Percentiles rank a stretch among this genome's conserved stretches.
Evolutionary conservation across 1,139 yeast genomes (phyloP).

Genomic region (Debaryomycetaceae sp.): DNA sequence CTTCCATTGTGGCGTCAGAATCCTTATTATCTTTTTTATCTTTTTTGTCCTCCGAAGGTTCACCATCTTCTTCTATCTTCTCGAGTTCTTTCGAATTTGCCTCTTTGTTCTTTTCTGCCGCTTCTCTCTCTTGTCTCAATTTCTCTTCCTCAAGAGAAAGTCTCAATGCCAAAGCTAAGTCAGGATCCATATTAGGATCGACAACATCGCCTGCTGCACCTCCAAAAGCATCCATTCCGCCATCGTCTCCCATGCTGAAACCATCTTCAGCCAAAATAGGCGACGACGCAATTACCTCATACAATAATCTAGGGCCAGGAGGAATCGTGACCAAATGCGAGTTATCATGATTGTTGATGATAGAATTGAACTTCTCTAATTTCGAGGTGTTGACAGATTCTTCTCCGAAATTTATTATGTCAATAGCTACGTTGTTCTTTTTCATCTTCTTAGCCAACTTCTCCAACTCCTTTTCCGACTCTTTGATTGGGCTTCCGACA

Average conservation of each 20-base stretch:
- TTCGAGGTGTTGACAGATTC: slow-evolving; percentile 72
- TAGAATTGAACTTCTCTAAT: slow-evolving; percentile 76
- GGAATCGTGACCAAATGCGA: slow-evolving; percentile 85
- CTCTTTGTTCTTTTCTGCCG: slow-evolving; percentile 30
- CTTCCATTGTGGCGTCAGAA: slow-evolving; percentile 16
- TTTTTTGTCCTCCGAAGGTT: slow-evolving; percentile 16
- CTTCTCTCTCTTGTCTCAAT: slow-evolving; percentile 68
- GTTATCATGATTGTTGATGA: slow-evolving; percentile 70
- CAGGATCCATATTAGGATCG: slow-evolving; percentile 95
- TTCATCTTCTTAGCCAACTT: slow-evolving; percentile 90
- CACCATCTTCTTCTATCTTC: slow-evolving; percentile 34
- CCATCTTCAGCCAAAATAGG: slow-evolving; percentile 64
- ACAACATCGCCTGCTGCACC: slow-evolving; percentile 53
- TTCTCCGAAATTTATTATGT: slow-evolving; percentile 90
- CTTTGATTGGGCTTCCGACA: slow-evolving; percentile 82
- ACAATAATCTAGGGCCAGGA: slow-evolving; percentile 79
- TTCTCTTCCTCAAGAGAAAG: slow-evolving; percentile 81
- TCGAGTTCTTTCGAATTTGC: slow-evolving; percentile 20
- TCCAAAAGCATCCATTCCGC: slow-evolving; percentile 43
- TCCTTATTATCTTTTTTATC: slow-evolving; percentile 14
- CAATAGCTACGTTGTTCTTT: slow-evolving; percentile 89
- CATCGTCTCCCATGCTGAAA: slow-evolving; percentile 41
- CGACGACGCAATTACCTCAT: slow-evolving; percentile 70
- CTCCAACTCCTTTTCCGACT: slow-evolving; percentile 69
- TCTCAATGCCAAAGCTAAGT: slow-evolving; percentile 89